Conservation (phyloP, 2,329 filamentous ascomycete genomes). For the Metarhizium rileyi region DNA sequence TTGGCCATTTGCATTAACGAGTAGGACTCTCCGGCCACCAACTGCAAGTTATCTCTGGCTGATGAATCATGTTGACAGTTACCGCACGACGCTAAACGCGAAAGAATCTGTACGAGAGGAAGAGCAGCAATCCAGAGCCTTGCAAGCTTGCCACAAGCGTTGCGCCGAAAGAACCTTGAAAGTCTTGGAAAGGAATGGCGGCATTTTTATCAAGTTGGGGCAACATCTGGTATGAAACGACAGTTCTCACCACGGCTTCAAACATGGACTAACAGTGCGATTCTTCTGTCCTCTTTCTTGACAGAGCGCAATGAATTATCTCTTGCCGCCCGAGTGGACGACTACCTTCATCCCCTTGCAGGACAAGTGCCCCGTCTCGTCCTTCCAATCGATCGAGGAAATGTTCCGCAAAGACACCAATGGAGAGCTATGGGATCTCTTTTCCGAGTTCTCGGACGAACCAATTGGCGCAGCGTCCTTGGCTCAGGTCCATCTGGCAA, state of each 20-base stretch:
- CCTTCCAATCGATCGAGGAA: slow-evolving; percentile 71
- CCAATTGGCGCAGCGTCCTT: slow-evolving; percentile 91
- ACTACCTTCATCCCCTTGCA: slow-evolving; percentile 92
- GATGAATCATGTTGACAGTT: slow-evolving; percentile 46
- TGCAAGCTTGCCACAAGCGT: slow-evolving; percentile 81
- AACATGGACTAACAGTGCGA: neutral
- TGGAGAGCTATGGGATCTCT: slow-evolving; percentile 66
- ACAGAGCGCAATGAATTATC: slow-evolving; percentile 86
- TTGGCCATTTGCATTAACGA: slow-evolving; percentile 81
- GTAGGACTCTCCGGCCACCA: slow-evolving; percentile 34
- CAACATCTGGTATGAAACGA: slow-evolving; percentile 62
- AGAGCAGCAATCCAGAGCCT: slow-evolving; percentile 53
- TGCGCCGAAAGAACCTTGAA: slow-evolving; percentile 81
- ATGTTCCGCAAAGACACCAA: slow-evolving; percentile 86
- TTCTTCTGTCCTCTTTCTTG: neutral
- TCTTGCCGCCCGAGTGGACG: slow-evolving; percentile 86
- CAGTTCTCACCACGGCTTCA: neutral
- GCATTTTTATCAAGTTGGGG: slow-evolving; percentile 96
- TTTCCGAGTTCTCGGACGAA: slow-evolving; percentile 68
- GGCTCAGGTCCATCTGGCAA: slow-evolving; percentile 88
- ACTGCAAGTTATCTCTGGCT: neutral
- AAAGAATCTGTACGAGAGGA: slow-evolving; percentile 52
- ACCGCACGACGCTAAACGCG: slow-evolving; percentile 72
- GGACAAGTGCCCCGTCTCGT: slow-evolving; percentile 90
- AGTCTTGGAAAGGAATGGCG: slow-evolving; percentile 90